Evolutionary conservation across 1,139 yeast species (phyloP), one percentile per base, ranked within the genome.

Genomic region (Lizanozyma gosingica): DNA sequence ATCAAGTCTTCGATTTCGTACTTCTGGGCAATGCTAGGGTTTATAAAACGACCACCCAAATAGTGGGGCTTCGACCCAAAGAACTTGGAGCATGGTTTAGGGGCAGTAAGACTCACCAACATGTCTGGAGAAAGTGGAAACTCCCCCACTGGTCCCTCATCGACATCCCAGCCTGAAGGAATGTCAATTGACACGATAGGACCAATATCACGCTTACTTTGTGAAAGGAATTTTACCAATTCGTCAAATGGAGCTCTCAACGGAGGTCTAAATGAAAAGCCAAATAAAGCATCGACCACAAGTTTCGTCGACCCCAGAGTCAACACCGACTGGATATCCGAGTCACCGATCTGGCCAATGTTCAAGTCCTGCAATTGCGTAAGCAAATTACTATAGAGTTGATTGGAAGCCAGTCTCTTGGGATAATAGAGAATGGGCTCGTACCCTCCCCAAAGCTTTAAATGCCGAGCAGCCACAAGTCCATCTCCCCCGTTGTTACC

Each of bases 401-500:
- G 63, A 38, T 56, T 60, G 43, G 71, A 73, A 3, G 60, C 49
- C 3, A 81, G 71, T 42, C 71, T 69, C 49, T 75, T 80, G 3
- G 92, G 92, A 52, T 81, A 83, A 55, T 68, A 81, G 1, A 90
- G 70, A 3, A 73, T 63, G 1, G 96, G 95, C 6, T 67, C 63
- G 57, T 81, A 87, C 1, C 92, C 57, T 4, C 65, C 95, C 71
- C 94, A 79, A 8, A 87, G 63, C 49, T 77, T 77, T 47, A 92
- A 66, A 56, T 94, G 98, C 36, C 98, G 73, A 3, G 97, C 95
- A 18, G 96, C 94, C 2, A 92, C 98, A 16, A 92, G 65, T 0
- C 98, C 98, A 59, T 92, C 98, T 1, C 98, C 98, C 2, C 90
- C 97, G 54, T 92, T 92, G 54, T 92, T 92, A 1, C 98, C 98